These are phyloP conservation scores for Sextonia rubra DNA, from an alignment of 164 flowering plant species.

Conservation along the genomic window DNA sequence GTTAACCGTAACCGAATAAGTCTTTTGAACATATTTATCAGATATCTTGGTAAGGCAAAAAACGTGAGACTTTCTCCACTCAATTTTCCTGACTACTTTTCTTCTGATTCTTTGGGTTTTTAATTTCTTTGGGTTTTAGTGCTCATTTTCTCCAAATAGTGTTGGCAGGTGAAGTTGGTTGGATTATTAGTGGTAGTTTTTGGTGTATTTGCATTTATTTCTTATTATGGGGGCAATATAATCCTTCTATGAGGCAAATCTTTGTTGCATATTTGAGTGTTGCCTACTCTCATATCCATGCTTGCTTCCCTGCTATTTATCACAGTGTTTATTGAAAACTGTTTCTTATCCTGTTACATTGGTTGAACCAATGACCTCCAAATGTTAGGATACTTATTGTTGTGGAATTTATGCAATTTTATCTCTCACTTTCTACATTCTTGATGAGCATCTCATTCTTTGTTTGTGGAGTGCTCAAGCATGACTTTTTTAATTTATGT, in stretches of 20 bases:
- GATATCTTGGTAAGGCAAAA: constrained; percentile 41
- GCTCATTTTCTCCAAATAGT: background rate
- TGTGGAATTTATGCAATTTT: no score
- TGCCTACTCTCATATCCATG: constrained; percentile 73
- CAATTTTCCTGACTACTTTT: background rate
- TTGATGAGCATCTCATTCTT: constrained; percentile 56
- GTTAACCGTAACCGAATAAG: no score
- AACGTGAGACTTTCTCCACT: constrained; percentile 32
- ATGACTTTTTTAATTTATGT: constrained; percentile 45
- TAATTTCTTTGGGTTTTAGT: background rate
- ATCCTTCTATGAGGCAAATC: constrained; percentile 34
- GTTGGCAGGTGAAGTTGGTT: constrained; percentile 47
- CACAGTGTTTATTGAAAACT: constrained; percentile 38
- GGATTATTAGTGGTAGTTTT: no score
- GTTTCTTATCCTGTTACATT: background rate
- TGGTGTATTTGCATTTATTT: no score
- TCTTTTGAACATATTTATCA: constrained; percentile 47
- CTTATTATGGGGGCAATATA: constrained; percentile 38
- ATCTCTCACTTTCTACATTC: constrained; percentile 54
- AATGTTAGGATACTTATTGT: background rate
- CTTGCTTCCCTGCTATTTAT: constrained; percentile 74
- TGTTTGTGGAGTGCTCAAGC: constrained; percentile 41
- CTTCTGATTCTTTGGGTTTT: background rate
- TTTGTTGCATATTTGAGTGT: constrained; percentile 64
- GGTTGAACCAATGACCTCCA: background rate